Base-by-base conservation (phyloP, 2,329 filamentous ascomycete species). In the Botrytis medusae region DNA sequence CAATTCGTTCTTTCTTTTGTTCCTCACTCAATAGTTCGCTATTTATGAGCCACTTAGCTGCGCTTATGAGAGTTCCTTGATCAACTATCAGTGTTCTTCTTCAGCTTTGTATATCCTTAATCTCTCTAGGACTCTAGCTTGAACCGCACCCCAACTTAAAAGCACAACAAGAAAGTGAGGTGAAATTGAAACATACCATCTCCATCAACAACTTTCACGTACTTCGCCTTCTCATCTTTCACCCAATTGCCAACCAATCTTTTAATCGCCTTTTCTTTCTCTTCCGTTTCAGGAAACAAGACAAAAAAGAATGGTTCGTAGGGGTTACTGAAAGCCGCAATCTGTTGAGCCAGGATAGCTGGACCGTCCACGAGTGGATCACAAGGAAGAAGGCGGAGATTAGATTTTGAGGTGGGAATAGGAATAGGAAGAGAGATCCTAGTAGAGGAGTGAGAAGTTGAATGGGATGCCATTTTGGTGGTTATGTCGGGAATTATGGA, bases 161-260 rank as follows among this genome's bases (percentile, higher is more conserved):
- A 34, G 7, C 6, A 44, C 34, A 42, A 34, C n/a, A 6, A 4
- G 2, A 3, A 22, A 37, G 22, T 4, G 40, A 61, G 37, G 3
- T 29, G 14, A 70, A 46, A 9, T 0, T 1, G 9, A 32, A 51
- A 59, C 61, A 29, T 65, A 73, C 72, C 75, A 40, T 74, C 71
- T 29, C 40, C 67, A 72, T 78, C 72, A 57, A 77, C 72, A 62
- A 76, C 73, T 40, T 78, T 78, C 61, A 77, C 68, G 64, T 77
- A 77, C 37, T 22, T 75, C 7, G 74, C 74, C 14, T 32, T 73
- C 37, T 64, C 34, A 72, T 76, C 74, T 37, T 48, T 42, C 9
- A 74, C 8, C 75, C 77, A 78, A 68, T 57, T 73, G 60, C 74
- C 70, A 34, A 77, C 51, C 10, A 74, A 72, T 46, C 75, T 76